Evolutionary conservation across 768 basidiomycete species (phyloP).

Genomic region (Chalciporus pseudorubinellus): DNA sequence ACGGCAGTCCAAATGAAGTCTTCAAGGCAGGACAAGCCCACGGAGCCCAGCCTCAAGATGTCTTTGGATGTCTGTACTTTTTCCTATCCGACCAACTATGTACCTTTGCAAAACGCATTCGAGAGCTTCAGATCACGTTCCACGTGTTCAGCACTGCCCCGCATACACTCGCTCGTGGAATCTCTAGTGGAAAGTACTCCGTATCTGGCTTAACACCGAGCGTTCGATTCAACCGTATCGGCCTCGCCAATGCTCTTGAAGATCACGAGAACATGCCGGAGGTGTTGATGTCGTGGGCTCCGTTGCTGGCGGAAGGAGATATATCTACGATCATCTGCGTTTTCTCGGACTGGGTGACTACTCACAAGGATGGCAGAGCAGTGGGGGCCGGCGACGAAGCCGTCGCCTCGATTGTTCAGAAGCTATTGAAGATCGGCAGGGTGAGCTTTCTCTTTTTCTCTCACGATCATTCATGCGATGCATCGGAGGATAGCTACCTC

Average conservation of each 20-base stretch:
- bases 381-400: conserved; percentile 11
- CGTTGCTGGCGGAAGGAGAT: conserved; percentile 30
- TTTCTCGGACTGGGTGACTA: conserved; percentile 41
- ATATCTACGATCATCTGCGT: conserved; percentile 38
- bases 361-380: conserved; percentile 10
- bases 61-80: conserved; percentile 50
- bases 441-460: conserved; percentile 2
- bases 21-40: conserved; percentile 34
- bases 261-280: conserved; percentile 30
- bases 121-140: conserved; percentile 36
- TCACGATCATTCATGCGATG: neutral
- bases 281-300: conserved; percentile 36
- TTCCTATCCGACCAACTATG: conserved; percentile 39
- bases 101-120: conserved; percentile 37
- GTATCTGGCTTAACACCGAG: conserved; percentile 25
- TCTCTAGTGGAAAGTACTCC: conserved; percentile 22
- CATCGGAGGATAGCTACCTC: conserved; percentile 18
- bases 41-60: conserved; percentile 39
- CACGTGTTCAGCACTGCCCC: conserved; percentile 35
- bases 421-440: conserved; percentile 19
- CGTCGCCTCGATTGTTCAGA: conserved; percentile 13
- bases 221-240: conserved; percentile 42
- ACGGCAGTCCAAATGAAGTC: conserved; percentile 38
- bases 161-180: conserved; percentile 38
- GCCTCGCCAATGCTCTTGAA: conserved; percentile 41